Conservation (phyloP, 2,329 filamentous ascomycete species). For the Acarospora socialis region DNA sequence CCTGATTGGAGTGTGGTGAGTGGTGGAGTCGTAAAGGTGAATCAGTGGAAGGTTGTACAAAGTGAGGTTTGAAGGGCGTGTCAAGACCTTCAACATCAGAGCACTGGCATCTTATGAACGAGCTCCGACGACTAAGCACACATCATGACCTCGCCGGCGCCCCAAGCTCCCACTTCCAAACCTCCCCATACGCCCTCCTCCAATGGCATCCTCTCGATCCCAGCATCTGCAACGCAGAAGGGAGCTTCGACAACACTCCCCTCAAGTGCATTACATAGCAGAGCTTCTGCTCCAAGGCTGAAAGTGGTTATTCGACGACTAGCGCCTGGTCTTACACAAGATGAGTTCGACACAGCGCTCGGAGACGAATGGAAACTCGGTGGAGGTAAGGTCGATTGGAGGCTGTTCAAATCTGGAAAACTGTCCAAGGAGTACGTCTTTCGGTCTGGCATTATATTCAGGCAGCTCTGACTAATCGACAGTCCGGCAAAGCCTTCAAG, state of each 20-base stretch:
- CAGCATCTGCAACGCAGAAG: conserved; percentile 10
- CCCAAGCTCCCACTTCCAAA: not conserved
- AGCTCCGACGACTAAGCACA: too few relatives aligned
- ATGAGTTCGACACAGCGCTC: conserved; percentile 58
- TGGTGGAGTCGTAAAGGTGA: too few relatives aligned
- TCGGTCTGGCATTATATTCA: conserved; percentile 1
- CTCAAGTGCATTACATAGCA: conserved; percentile 13
- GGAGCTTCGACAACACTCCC: not conserved
- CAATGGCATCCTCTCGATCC: not conserved
- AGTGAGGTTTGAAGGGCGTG: too few relatives aligned
- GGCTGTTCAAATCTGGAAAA: conserved; percentile 59
- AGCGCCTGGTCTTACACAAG: conserved; percentile 68
- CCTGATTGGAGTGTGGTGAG: too few relatives aligned
- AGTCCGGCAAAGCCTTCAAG: conserved; percentile 75
- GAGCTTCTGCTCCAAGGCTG: conserved; percentile 45
- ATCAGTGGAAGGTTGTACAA: too few relatives aligned
- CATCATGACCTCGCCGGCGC: not conserved
- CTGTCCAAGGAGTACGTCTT: conserved; percentile 64
- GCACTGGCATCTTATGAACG: too few relatives aligned
- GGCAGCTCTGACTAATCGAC: conserved; percentile 9
- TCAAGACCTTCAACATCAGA: too few relatives aligned
- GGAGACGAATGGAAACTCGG: conserved; percentile 70
- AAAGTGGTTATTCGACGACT: conserved; percentile 78
- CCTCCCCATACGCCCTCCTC: not conserved
- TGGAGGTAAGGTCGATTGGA: conserved; percentile 75